Percentiles rank a stretch among this genome's conserved stretches.
Conservation (phyloP, 2,329 filamentous ascomycete species). For the Penicillium polonicum region DNA sequence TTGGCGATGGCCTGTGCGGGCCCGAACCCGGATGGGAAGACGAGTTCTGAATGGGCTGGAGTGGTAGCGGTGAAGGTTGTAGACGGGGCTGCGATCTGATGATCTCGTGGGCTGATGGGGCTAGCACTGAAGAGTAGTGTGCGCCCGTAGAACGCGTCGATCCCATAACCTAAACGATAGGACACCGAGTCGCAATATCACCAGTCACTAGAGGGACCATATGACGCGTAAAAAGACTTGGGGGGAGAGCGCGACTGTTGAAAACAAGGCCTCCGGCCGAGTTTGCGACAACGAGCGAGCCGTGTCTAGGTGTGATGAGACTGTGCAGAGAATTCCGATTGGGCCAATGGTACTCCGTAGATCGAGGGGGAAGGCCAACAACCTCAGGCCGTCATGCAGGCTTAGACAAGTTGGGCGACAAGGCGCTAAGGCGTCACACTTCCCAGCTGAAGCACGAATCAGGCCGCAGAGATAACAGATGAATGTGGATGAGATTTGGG, state of each 20-base stretch:
- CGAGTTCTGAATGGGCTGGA: conserved; percentile 43
- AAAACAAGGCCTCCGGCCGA: conserved; percentile 6
- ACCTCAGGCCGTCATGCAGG: conserved; percentile 27
- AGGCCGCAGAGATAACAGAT: conserved; percentile 10
- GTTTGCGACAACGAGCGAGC: conserved; percentile 17
- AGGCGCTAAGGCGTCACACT: conserved; percentile 27
- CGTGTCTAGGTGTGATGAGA: conserved; percentile 12
- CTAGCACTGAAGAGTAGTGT: conserved; percentile 60
- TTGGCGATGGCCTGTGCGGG: conserved; percentile 62
- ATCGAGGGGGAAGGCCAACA: conserved; percentile 10
- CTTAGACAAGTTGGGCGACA: conserved; percentile 27
- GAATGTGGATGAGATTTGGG: not conserved
- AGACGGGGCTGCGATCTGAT: conserved; percentile 42
- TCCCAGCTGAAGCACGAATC: conserved; percentile 18
- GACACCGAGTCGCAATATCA: conserved; percentile 14
- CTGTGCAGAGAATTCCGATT: conserved; percentile 17
- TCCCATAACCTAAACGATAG: conserved; percentile 33
- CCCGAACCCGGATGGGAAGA: conserved; percentile 58
- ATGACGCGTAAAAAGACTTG: conserved; percentile 29
- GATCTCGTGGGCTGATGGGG: conserved; percentile 38
- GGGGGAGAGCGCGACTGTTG: conserved; percentile 12
- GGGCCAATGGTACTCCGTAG: conserved; percentile 15
- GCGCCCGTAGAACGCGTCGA: conserved; percentile 49
- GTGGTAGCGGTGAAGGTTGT: conserved; percentile 54
- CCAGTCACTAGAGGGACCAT: conserved; percentile 19